Conservation (phyloP, 768 basidiomycete species). For the Pleurotus tuber-regium region DNA sequence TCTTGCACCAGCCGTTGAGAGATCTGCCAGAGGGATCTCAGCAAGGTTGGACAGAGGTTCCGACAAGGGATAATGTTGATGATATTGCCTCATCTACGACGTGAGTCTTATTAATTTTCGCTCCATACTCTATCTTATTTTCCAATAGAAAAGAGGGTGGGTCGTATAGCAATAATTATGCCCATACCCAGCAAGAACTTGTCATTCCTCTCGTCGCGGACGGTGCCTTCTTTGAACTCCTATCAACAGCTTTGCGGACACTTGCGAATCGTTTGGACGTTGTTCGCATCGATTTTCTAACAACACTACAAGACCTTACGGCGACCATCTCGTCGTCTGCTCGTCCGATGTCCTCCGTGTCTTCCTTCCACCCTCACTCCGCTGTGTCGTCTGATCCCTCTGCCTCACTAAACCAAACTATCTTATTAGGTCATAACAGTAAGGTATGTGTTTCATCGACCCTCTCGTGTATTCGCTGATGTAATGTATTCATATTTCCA, state of each 20-base stretch:
- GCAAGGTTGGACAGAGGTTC: too few species aligned
- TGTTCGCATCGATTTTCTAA: conserved; percentile 50
- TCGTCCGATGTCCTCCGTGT: conserved; percentile 40
- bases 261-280: conserved; percentile 46
- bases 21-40: too few species aligned
- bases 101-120: too few species aligned
- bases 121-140: too few species aligned
- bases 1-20: too few species aligned
- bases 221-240: conserved; percentile 73
- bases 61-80: too few species aligned
- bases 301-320: conserved; percentile 36
- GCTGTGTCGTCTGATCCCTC: conserved; percentile 32
- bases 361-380: conserved; percentile 46
- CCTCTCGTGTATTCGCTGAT: too few species aligned
- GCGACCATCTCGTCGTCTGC: conserved; percentile 37
- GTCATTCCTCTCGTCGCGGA: conserved; percentile 82
- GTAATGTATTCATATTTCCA: conserved; percentile 15
- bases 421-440: conserved; percentile 8
- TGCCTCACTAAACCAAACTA: conserved; percentile 26
- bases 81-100: too few species aligned
- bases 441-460: background rate
- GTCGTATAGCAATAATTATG: too few species aligned
- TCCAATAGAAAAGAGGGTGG: too few species aligned
- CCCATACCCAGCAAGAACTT: conserved; percentile 51
- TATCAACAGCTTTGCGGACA: conserved; percentile 57